A percentile compares a stretch with the other conserved stretches of the same genome.
Conservation (phyloP, 2,329 filamentous ascomycete species). For the Ophiosphaerella korrae region DNA sequence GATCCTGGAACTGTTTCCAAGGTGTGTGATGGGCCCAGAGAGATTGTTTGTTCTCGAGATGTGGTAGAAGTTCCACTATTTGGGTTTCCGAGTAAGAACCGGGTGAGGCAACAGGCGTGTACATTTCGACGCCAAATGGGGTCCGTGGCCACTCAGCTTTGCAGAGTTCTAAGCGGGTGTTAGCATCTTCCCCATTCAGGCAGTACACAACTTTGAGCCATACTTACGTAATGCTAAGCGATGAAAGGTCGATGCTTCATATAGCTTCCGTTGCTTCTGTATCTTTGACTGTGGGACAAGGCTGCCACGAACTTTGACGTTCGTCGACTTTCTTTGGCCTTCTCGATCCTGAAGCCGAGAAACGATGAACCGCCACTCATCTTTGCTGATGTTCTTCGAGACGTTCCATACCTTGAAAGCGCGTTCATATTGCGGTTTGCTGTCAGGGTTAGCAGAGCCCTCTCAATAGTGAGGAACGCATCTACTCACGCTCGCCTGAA, state of each 20-base stretch:
- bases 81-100: neutral
- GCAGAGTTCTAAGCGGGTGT: neutral
- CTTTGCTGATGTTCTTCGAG: slow-evolving; percentile 4
- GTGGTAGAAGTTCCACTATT: too few relatives aligned
- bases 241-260: slow-evolving; percentile 1
- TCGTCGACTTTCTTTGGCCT: neutral
- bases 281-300: slow-evolving; percentile 1
- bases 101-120: slow-evolving; percentile 1
- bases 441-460: neutral
- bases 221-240: neutral
- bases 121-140: slow-evolving; percentile 1
- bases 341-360: neutral
- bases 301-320: slow-evolving; percentile 5
- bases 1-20: too few relatives aligned
- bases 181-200: neutral
- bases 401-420: slow-evolving; percentile 6
- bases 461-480: neutral
- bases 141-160: neutral
- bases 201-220: neutral
- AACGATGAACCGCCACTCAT: slow-evolving; percentile 8
- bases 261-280: slow-evolving; percentile 5
- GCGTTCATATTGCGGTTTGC: slow-evolving; percentile 13
- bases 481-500: slow-evolving; percentile 11
- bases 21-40: too few relatives aligned
- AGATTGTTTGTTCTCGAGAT: too few relatives aligned